Evolutionary conservation across 352 stramenopile genomes (phyloP).

Genomic region (Phytophthora hybrid): DNA sequence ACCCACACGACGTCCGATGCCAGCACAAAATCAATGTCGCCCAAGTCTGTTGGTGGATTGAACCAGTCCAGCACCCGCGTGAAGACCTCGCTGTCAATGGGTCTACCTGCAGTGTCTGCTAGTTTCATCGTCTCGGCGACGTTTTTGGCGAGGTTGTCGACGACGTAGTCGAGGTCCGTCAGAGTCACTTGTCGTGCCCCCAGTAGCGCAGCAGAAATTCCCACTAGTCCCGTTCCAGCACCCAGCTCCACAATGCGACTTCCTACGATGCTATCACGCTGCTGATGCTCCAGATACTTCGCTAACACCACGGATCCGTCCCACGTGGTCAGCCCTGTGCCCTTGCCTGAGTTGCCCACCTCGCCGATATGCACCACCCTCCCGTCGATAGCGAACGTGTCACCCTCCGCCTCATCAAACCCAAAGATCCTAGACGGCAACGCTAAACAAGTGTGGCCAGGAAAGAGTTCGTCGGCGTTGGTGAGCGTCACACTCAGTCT

Average conservation of each 20-base stretch:
- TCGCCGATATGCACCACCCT: constrained; percentile 61
- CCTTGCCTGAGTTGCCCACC: constrained; percentile 82
- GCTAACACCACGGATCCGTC: constrained; percentile 92
- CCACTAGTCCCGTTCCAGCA: constrained; percentile 87
- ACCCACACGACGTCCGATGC: constrained; percentile 94
- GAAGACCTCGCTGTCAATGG: constrained; percentile 19
- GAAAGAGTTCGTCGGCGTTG: constrained; percentile 32
- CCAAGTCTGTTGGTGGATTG: constrained; percentile 55
- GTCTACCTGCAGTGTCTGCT: constrained; percentile 13
- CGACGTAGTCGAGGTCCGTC: constrained; percentile 90
- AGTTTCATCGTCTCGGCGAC: constrained; percentile 51
- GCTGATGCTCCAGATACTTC: constrained; percentile 88
- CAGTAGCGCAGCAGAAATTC: constrained; percentile 80
- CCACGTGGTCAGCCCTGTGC: constrained; percentile 92
- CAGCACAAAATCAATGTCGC: constrained; percentile 82
- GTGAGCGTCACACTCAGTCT: constrained; percentile 53
- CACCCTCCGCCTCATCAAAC: constrained; percentile 44
- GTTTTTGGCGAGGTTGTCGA: constrained; percentile 81
- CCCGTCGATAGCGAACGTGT: constrained; percentile 65
- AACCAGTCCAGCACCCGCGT: constrained; percentile 79
- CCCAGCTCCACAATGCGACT: constrained; percentile 84
- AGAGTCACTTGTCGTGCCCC: constrained; percentile 80
- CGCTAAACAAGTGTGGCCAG: constrained; percentile 42
- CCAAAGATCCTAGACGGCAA: constrained; percentile 69
- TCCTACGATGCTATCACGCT: constrained; percentile 37